Conservation (phyloP, 805 yeast genomes). For the Hanseniaspora osmophila region DNA sequence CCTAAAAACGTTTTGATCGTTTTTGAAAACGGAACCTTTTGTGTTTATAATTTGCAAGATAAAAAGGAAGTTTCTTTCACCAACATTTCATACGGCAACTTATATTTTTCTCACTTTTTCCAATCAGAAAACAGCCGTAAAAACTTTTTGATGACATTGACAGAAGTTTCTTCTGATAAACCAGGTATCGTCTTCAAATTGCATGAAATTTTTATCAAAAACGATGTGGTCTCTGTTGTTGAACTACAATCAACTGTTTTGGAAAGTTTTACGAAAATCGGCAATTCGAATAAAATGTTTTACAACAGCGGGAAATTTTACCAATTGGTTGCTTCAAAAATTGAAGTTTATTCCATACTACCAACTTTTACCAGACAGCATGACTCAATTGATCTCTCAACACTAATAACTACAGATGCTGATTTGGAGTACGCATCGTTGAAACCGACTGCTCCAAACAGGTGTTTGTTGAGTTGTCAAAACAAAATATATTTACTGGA, state of each 20-base stretch:
- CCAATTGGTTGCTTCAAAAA: slow-evolving; percentile 8
- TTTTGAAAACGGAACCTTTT: slow-evolving; percentile 18
- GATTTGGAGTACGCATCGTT: slow-evolving; percentile 10
- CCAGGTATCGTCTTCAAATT: slow-evolving; percentile 14
- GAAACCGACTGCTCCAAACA: slow-evolving; percentile 18
- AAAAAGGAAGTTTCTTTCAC: slow-evolving; percentile 13
- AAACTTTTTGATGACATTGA: slow-evolving; percentile 11
- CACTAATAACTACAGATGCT: slow-evolving; percentile 7
- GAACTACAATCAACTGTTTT: slow-evolving; percentile 17
- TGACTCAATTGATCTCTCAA: slow-evolving; percentile 15
- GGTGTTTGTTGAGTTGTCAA: slow-evolving; percentile 17
- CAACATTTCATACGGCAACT: slow-evolving; percentile 14
- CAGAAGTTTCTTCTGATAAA: slow-evolving; percentile 13
- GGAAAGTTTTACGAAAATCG: slow-evolving; percentile 10
- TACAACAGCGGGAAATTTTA: slow-evolving; percentile 19
- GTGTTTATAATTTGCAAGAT: slow-evolving; percentile 14
- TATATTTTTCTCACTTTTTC: slow-evolving; percentile 14
- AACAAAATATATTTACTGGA: slow-evolving; percentile 19
- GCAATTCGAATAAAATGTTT: slow-evolving; percentile 11
- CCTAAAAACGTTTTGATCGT: slow-evolving; percentile 13
- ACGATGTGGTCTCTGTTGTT: slow-evolving; percentile 7
- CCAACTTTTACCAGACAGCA: neutral
- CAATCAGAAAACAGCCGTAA: slow-evolving; percentile 7
- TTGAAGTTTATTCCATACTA: neutral
- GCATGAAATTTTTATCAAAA: slow-evolving; percentile 4